Percentiles rank a stretch among this genome's conserved stretches.
phyloP scores from a whole-genome alignment of 2,329 filamentous ascomycete genomes.

The Byssothecium circinans region DNA sequence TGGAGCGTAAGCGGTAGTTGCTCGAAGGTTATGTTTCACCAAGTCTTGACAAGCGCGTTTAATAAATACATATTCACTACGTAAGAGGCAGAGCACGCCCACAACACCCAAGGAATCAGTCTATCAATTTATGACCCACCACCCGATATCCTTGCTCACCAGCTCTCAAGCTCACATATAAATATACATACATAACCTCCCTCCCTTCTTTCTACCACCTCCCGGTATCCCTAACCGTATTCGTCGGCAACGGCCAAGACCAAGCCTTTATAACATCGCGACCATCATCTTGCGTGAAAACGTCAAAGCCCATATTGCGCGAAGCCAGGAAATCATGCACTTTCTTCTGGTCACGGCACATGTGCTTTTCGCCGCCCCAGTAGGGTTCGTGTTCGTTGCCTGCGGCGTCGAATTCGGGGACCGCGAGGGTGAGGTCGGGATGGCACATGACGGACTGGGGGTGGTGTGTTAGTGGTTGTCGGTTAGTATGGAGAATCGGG shows the following conservation, averaged over 20 bases:
- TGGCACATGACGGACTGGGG: slow-evolving; percentile 1
- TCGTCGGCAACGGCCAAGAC: neutral
- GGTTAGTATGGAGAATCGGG: too few relatives aligned
- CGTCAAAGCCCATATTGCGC: slow-evolving; percentile 1
- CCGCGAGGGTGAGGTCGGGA: neutral
- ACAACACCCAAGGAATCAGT: too few relatives aligned
- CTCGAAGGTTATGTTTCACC: too few relatives aligned
- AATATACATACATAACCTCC: too few relatives aligned
- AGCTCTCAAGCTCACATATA: too few relatives aligned
- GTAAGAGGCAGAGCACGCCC: too few relatives aligned
- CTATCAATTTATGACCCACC: too few relatives aligned
- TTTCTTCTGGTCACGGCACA: slow-evolving; percentile 2
- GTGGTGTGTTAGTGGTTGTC: neutral
- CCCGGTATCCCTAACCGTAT: neutral
- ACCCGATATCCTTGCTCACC: too few relatives aligned
- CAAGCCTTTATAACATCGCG: neutral
- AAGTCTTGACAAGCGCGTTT: too few relatives aligned
- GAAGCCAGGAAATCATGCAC: neutral
- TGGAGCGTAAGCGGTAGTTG: slow-evolving; percentile 3
- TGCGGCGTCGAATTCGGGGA: neutral
- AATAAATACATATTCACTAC: too few relatives aligned
- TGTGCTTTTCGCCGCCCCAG: slow-evolving; percentile 1
- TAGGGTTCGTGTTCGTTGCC: neutral
- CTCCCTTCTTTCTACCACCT: too few relatives aligned
- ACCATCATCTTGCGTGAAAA: neutral